Percentiles rank a stretch among this genome's conserved stretches.
Conservation (phyloP, 805 yeast genomes). For the Yamadazyma sp. region DNA sequence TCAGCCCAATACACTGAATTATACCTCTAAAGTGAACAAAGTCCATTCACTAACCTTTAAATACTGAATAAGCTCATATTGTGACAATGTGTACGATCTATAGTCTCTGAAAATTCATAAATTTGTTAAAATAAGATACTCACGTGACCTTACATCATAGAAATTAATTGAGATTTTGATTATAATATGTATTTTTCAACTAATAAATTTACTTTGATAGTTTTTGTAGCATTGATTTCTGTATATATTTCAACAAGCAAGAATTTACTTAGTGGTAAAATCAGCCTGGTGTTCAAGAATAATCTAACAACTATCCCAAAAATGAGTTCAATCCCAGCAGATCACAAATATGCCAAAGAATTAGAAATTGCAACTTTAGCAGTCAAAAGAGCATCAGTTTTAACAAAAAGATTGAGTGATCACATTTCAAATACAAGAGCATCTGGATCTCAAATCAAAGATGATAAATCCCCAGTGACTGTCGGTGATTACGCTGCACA, state of each 20-base stretch:
- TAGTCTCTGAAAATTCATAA: too few species aligned
- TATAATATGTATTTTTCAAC: conserved; percentile 1
- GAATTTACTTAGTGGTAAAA: not conserved
- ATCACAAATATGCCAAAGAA: conserved; percentile 54
- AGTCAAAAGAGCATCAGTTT: conserved; percentile 77
- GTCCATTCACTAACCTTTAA: too few species aligned
- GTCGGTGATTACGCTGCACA: conserved; percentile 96
- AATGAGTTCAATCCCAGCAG: conserved; percentile 3
- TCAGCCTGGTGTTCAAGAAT: not conserved
- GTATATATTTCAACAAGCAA: conserved; percentile 1
- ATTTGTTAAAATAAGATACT: too few species aligned
- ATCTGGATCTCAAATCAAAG: conserved; percentile 67
- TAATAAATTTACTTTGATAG: not conserved
- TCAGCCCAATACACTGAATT: too few species aligned
- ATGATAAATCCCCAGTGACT: conserved; percentile 93
- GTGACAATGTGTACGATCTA: too few species aligned
- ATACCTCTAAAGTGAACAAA: too few species aligned
- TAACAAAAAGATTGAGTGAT: conserved; percentile 68
- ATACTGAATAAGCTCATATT: too few species aligned
- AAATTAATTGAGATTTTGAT: conserved; percentile 1
- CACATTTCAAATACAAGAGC: conserved; percentile 42
- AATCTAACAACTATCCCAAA: too few species aligned
- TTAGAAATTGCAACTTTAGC: conserved; percentile 81
- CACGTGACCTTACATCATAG: conserved; percentile 8
- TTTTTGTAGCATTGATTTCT: conserved; percentile 7